Conservation (phyloP, 139 green algal species). For the Yamagishiella unicocca region DNA sequence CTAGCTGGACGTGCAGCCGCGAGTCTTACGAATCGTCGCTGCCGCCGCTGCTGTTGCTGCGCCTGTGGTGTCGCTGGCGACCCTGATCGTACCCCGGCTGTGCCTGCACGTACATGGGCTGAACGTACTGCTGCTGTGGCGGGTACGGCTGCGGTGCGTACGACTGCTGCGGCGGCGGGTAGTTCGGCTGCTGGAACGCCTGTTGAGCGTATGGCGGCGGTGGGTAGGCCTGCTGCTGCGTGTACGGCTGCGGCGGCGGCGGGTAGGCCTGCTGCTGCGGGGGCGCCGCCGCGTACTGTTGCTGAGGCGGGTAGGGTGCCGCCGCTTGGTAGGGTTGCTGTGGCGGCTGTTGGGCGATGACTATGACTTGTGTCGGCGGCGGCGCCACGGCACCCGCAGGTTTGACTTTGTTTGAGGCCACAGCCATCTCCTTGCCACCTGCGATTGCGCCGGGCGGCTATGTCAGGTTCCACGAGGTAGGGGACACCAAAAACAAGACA, state of each 20-base stretch:
- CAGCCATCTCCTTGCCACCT: not conserved
- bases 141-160: not conserved
- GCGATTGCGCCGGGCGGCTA: too few species aligned
- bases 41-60: slow-evolving; percentile 7
- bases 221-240: not conserved
- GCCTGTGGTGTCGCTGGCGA: too few species aligned
- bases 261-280: not conserved
- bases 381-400: not conserved
- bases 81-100: not conserved
- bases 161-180: not conserved
- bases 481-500: too few species aligned
- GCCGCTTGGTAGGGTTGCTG: not conserved
- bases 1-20: too few species aligned
- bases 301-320: not conserved
- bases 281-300: not conserved
- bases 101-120: not conserved
- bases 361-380: not conserved
- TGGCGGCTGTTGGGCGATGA: not conserved
- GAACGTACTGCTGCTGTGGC: not conserved
- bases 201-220: too few species aligned
- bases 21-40: not conserved
- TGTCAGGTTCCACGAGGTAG: too few species aligned
- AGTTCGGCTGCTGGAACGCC: not conserved
- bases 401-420: not conserved
- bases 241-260: not conserved